Evolutionary conservation across 495 filamentous ascomycete genomes (phyloP), one percentile per base, ranked within the genome.

Genomic region (Daldinia concentrica): DNA sequence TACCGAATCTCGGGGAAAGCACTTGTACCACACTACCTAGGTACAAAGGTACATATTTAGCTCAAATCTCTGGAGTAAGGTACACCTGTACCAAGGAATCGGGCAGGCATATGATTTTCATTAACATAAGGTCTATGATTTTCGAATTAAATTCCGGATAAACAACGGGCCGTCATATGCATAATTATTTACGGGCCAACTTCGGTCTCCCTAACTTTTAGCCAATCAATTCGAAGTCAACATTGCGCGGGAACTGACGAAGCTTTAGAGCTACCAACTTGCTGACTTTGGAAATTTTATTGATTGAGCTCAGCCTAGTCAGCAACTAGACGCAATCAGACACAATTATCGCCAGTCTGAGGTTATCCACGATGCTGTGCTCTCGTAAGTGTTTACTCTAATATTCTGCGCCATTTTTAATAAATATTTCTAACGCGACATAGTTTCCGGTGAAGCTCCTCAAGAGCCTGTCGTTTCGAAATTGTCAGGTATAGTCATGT

Each of bases 371-470:
- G 6, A 77, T 77, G 76, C 59, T 77, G 70, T 77, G 76, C 36
- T 71, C 76, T 62, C 57, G 76, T 77, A 66, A 72, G 76, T 72
- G 0, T 57, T 36, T 0, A 15, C 15, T 9, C 17, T 37, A 17
- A 27, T 48, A 3, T 51, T 30, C 3, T 7, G 3, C 0, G 3
- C 24, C 1, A n/a, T 54, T 58, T 54, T 45, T 36, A 1, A 6
- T 1, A 27, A 51, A 14, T 2, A 32, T 58, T 54, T 27, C 68
- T 76, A 60, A 77, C 58, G 54, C 17, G 12, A 60, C 45, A 65
- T 76, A 98, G 94, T 99, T 78, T 99, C 95, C 51, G 95, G 95
- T 82, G 96, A 98, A 88, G 90, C 93, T 81, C 96, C 95, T 56
- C 91, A 97, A 82, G 89, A 91, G 81, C 96, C 95, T 59, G 96